Conservation (phyloP, 2,329 filamentous ascomycete genomes). For the Alternaria atra region DNA sequence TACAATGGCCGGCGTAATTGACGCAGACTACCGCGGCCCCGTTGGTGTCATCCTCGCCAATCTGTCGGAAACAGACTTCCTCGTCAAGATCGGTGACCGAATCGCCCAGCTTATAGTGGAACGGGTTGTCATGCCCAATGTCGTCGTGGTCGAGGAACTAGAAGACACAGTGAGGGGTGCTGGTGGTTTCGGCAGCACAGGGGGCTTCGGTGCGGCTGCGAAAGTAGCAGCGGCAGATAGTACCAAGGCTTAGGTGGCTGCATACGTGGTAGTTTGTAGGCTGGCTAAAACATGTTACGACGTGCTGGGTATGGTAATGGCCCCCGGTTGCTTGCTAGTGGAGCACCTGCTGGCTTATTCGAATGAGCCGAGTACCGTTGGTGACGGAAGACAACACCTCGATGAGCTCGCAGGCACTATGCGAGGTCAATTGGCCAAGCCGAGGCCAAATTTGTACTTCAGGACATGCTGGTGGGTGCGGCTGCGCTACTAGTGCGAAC, state of each 20-base stretch:
- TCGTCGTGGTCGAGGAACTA: slow-evolving; percentile 86
- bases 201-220: slow-evolving; percentile 42
- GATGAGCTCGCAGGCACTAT: neutral
- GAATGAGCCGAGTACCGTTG: neutral
- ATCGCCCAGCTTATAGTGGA: slow-evolving; percentile 94
- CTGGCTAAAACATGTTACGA: neutral
- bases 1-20: slow-evolving; percentile 94
- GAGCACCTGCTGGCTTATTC: neutral
- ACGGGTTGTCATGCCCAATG: slow-evolving; percentile 91
- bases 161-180: slow-evolving; percentile 90
- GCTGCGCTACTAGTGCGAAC: neutral
- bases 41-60: slow-evolving; percentile 97
- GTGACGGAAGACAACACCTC: neutral
- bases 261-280: neutral
- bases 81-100: slow-evolving; percentile 83
- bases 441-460: neutral
- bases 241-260: neutral
- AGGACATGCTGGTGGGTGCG: neutral
- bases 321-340: no score
- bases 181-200: slow-evolving; percentile 65
- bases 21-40: slow-evolving; percentile 94
- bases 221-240: neutral
- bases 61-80: slow-evolving; percentile 82
- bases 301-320: neutral
- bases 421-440: neutral